phyloP scores from a whole-genome alignment of 2,329 filamentous ascomycete genomes.

The Beauveria australis region DNA sequence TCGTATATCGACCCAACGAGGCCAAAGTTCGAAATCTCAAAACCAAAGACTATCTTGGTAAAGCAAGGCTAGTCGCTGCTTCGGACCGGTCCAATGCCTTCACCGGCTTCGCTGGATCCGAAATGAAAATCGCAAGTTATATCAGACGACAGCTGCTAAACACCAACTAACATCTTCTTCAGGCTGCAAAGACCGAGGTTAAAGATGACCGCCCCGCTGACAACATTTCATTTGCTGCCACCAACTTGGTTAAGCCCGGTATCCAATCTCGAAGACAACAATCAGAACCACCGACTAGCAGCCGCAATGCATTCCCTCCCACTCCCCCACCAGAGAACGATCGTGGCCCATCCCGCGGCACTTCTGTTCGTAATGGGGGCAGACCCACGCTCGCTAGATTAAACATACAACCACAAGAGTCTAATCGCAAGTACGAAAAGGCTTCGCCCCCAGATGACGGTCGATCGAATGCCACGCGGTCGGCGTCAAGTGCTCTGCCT shows the following conservation, averaged over 20 bases:
- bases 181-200: conserved; percentile 45
- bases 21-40: conserved; percentile 98
- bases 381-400: conserved; percentile 55
- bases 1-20: conserved; percentile 91
- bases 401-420: conserved; percentile 50
- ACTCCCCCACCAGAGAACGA: conserved; percentile 94
- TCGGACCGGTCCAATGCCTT: conserved; percentile 74
- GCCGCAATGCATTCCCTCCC: conserved; percentile 84
- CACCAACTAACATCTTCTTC: background rate
- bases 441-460: conserved; percentile 36
- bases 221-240: conserved; percentile 83
- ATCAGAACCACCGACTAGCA: conserved; percentile 69
- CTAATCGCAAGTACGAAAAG: conserved; percentile 48
- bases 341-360: conserved; percentile 47
- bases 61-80: conserved; percentile 85
- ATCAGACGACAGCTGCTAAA: background rate
- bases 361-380: conserved; percentile 53
- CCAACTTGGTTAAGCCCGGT: conserved; percentile 84
- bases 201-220: conserved; percentile 76
- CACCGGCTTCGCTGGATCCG: conserved; percentile 71
- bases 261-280: conserved; percentile 74
- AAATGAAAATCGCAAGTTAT: conserved; percentile 61
- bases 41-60: conserved; percentile 94
- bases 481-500: conserved; percentile 36
- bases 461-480: conserved; percentile 30